A percentile compares a stretch with the other conserved stretches of the same genome.
Conservation (phyloP, 306 rosid species). For the Cicer judaicum region DNA sequence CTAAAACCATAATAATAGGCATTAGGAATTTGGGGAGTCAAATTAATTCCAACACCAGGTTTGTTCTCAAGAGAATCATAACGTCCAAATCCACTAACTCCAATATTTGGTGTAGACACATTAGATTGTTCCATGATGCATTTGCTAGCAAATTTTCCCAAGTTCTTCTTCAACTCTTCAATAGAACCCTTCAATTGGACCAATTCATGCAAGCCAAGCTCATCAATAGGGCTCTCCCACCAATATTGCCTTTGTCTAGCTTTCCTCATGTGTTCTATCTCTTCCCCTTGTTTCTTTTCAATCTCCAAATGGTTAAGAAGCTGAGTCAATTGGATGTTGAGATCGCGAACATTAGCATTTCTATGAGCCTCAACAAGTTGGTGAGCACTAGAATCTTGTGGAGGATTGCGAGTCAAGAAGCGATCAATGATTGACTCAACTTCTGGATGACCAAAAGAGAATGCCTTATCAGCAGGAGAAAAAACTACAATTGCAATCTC, state of each 20-base stretch:
- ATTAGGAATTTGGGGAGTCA: slow-evolving; percentile 38
- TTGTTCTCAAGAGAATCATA: slow-evolving; percentile 44
- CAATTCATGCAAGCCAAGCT: slow-evolving; percentile 54
- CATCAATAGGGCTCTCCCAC: slow-evolving; percentile 66
- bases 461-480: slow-evolving; percentile 70
- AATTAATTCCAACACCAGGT: slow-evolving; percentile 17
- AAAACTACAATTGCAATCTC: slow-evolving; percentile 67
- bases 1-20: slow-evolving; percentile 50
- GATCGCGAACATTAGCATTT: slow-evolving; percentile 51
- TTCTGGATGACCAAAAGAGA: slow-evolving; percentile 70
- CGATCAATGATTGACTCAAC: slow-evolving; percentile 62
- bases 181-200: slow-evolving; percentile 48
- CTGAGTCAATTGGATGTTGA: slow-evolving; percentile 54
- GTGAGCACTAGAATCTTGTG: slow-evolving; percentile 26
- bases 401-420: slow-evolving; percentile 45
- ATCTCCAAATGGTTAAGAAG: slow-evolving; percentile 55
- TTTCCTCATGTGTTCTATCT: slow-evolving; percentile 51
- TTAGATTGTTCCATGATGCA: slow-evolving; percentile 41
- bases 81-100: slow-evolving; percentile 35
- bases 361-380: slow-evolving; percentile 50
- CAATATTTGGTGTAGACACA: slow-evolving; percentile 18
- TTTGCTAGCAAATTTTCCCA: slow-evolving; percentile 48
- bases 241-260: slow-evolving; percentile 54
- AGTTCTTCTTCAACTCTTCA: slow-evolving; percentile 63
- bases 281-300: slow-evolving; percentile 63